Evolutionary conservation across 441 rosid species (phyloP), one percentile per base, ranked within the genome.

Genomic region (Gossypium aridum): DNA sequence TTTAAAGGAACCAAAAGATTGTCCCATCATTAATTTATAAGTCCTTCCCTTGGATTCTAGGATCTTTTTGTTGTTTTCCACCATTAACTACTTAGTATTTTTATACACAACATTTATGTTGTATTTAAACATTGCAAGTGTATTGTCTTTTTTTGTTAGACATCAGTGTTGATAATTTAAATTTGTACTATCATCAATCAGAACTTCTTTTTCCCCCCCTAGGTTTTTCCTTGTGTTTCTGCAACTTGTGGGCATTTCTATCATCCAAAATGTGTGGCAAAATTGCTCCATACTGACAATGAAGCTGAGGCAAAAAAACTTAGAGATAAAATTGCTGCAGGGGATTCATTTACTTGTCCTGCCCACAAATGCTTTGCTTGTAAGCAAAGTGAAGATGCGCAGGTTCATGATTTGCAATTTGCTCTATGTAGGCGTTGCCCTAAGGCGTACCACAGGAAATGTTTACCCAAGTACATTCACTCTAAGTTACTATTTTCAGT

Each of bases 371-470:
- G 94, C 72, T 71, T 53, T 70, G 64, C 77, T 59, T 90, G 94
- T 77, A 80, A 77, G 72, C 75, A 70, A 75, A 57, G 72, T 62
- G 93, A 91, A 83, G 79, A 83, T 74, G 81, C 80, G 70, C 75
- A 76, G 64, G 71, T 82, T 22, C 31, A 25, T 56, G 83, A 81
- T 17, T 74, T 85, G 76, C 90, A 87, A 74, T 86, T 91, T 74
- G 90, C 94, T 63, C 70, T 88, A 20, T 88, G 97, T 73, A 85
- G 93, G 76, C 92, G 92, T 62, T 91, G 94, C 82, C 95, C 93
- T 75, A 85, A 78, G 73, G 84, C 85, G n/a, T 91, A 86, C 79
- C 97, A 91, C 77, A 78, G 90, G 70, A 87, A 84, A 80, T 91
- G 94, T 81, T 84, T 90, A 70, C 94, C 94, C 62, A 16, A 81